Evolutionary conservation across 331 rosid species (phyloP), one percentile per base, ranked within the genome.

Genomic region (Telfairia occidentalis): DNA sequence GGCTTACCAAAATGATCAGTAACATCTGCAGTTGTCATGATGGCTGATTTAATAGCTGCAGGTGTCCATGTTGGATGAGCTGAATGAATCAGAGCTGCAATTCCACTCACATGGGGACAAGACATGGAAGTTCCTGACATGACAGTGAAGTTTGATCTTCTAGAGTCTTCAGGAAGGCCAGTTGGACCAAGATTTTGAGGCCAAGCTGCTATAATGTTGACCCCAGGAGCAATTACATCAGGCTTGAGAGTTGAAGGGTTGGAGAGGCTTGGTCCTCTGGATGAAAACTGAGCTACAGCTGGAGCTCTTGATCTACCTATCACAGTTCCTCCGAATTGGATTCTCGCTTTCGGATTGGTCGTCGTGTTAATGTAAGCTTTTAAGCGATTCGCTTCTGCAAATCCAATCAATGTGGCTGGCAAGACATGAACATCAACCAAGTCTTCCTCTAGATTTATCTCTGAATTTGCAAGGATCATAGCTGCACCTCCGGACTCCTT

Each of bases 91-190:
- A 95, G 93, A 71, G 97, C 96, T 7, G 97, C 85, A 29, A 90
- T 87, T 58, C 97, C 99, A 79, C 97, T 90, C n/a, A 86, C 96
- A 86, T 92, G 99, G 75, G 97, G 97, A 60, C 97, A 95, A 32
- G 97, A 79, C 97, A 92, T 95, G 57, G 97, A 95, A 21, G 99
- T 95, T 63, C 99, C 99, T 2, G 97, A 92, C 97, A 95, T 90
- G 79, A 92, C 85, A 1, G 97, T 84, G 86, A 92, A 95, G 82
- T 87, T 92, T 32, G 86, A 96, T 74, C 96, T 82, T 78, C 97
- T 87, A 28, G 81, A 28, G 79, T 95, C 99, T 16, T 90, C 90
- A 42, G 89, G 96, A 82, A 95, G 92, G 76, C 85, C 88, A 2
- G 90, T 82, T 5, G 99, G 97, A 61, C 97, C 99, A 8, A 95